Evolutionary conservation across 2,329 filamentous ascomycete species (phyloP).

Genomic region (Colletotrichum sp.): DNA sequence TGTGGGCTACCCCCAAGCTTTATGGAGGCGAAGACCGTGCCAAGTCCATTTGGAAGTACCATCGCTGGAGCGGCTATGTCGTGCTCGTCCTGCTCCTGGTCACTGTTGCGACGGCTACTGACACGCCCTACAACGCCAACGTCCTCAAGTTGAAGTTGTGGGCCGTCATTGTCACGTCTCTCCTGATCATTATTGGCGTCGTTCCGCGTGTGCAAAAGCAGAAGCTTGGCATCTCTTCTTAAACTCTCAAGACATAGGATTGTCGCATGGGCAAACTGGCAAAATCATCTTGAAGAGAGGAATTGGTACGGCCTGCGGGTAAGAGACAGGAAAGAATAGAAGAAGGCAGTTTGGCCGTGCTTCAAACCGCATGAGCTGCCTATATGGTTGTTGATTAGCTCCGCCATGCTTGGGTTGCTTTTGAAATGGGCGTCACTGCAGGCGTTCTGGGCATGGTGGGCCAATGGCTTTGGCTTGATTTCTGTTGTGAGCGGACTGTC

Average conservation of each 20-base stretch:
- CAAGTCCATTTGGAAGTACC: slow-evolving; percentile 89
- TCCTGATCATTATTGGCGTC: slow-evolving; percentile 74
- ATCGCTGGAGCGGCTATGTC: slow-evolving; percentile 78
- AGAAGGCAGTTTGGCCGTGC: neutral
- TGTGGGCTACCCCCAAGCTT: slow-evolving; percentile 76
- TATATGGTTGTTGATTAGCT: neutral
- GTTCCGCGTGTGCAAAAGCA: slow-evolving; percentile 80
- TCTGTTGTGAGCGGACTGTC: neutral
- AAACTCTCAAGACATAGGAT: neutral
- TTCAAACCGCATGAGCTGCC: neutral
- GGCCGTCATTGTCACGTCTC: slow-evolving; percentile 70
- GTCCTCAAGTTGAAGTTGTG: slow-evolving; percentile 77
- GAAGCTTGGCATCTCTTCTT: slow-evolving; percentile 68
- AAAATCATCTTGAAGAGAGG: neutral
- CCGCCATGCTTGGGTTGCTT: neutral
- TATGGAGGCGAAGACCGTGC: slow-evolving; percentile 83
- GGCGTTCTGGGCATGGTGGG: neutral
- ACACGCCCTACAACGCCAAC: slow-evolving; percentile 75
- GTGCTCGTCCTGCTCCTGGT: slow-evolving; percentile 73
- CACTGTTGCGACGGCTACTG: slow-evolving; percentile 76
- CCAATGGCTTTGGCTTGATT: neutral
- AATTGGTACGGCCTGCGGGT: neutral
- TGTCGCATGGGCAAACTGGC: neutral
- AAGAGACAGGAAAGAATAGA: neutral
- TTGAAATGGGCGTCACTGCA: neutral